Conservation (phyloP, 768 basidiomycete species). For the Leccinum uliginosum region DNA sequence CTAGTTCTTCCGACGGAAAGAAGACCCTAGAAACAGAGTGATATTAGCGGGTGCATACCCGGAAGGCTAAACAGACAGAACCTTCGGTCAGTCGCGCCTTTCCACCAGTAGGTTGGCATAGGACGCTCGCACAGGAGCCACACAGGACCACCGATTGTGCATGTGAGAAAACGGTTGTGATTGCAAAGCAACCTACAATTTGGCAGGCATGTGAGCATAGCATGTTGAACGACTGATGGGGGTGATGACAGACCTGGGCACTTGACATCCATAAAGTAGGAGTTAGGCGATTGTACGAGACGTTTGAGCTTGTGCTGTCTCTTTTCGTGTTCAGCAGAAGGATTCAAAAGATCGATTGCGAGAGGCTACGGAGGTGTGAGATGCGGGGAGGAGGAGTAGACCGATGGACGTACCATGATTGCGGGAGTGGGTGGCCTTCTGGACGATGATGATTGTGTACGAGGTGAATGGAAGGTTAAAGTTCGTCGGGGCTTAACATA, state of each 20-base stretch:
- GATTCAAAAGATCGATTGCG: slow-evolving; percentile 97
- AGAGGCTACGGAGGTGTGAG: slow-evolving; percentile 64
- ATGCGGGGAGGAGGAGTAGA: neutral
- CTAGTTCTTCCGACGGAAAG: slow-evolving; percentile 96
- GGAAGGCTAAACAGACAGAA: slow-evolving; percentile 37
- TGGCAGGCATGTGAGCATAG: neutral
- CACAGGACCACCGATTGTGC: slow-evolving; percentile 97
- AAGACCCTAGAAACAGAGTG: slow-evolving; percentile 64
- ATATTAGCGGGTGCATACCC: slow-evolving; percentile 5
- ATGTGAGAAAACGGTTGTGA: slow-evolving; percentile 98
- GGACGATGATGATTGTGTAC: slow-evolving; percentile 24
- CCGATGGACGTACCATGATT: slow-evolving; percentile 16
- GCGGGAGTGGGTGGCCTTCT: slow-evolving; percentile 6
- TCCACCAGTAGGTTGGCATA: slow-evolving; percentile 99
- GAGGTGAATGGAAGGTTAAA: slow-evolving; percentile 19
- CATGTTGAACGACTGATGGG: neutral
- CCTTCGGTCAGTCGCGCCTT: slow-evolving; percentile 98
- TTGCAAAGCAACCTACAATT: slow-evolving; percentile 83
- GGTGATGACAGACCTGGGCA: slow-evolving; percentile 73
- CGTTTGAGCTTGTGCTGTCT: slow-evolving; percentile 98
- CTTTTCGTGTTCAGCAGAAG: slow-evolving; percentile 79
- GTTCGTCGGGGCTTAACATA: slow-evolving; percentile 17
- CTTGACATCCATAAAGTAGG: slow-evolving; percentile 99
- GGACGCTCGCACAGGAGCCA: slow-evolving; percentile 84
- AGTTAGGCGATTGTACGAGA: slow-evolving; percentile 97